Percentiles rank a stretch among this genome's conserved stretches.
Conservation (phyloP, 805 yeast genomes). For the Ogataea angusta region DNA sequence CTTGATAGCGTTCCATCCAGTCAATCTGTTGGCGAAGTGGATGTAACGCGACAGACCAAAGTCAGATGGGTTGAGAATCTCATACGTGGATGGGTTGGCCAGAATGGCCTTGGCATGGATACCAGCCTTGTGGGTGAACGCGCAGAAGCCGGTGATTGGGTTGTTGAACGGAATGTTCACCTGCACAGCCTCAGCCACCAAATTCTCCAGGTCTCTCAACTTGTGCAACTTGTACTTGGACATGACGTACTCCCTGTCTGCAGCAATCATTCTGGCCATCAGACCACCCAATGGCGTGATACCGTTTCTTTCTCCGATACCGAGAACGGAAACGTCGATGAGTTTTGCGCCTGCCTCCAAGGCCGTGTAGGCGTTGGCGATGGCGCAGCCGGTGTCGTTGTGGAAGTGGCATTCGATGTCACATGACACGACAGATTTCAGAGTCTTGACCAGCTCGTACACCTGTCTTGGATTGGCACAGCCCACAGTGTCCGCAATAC, state of each 20-base stretch:
- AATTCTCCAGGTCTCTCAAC: conserved; percentile 54
- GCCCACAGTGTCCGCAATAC: conserved; percentile 63
- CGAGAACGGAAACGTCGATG: conserved; percentile 56
- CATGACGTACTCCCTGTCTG: conserved; percentile 56
- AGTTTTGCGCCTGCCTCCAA: conserved; percentile 60
- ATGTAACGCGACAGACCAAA: conserved; percentile 60
- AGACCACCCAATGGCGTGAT: conserved; percentile 60
- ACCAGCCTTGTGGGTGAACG: conserved; percentile 64
- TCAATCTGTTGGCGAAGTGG: conserved; percentile 57
- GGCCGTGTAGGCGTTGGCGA: conserved; percentile 62
- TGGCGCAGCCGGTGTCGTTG: conserved; percentile 62
- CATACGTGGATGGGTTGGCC: conserved; percentile 63
- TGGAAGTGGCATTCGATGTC: conserved; percentile 63
- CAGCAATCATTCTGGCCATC: conserved; percentile 63
- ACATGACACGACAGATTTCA: conserved; percentile 54
- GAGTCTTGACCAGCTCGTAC: conserved; percentile 55
- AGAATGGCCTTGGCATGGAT: conserved; percentile 60
- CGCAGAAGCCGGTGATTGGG: conserved; percentile 64
- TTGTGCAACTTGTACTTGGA: conserved; percentile 55
- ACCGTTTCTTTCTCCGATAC: conserved; percentile 64
- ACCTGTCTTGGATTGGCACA: conserved; percentile 65
- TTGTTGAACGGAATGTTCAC: conserved; percentile 60
- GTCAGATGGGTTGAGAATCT: conserved; percentile 54
- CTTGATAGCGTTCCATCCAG: conserved; percentile 64
- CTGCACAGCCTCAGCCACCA: conserved; percentile 57